These are phyloP conservation scores for Fusarium sp. DNA, from an alignment of 2,329 filamentous ascomycete genomes.

Conservation along the genomic window DNA sequence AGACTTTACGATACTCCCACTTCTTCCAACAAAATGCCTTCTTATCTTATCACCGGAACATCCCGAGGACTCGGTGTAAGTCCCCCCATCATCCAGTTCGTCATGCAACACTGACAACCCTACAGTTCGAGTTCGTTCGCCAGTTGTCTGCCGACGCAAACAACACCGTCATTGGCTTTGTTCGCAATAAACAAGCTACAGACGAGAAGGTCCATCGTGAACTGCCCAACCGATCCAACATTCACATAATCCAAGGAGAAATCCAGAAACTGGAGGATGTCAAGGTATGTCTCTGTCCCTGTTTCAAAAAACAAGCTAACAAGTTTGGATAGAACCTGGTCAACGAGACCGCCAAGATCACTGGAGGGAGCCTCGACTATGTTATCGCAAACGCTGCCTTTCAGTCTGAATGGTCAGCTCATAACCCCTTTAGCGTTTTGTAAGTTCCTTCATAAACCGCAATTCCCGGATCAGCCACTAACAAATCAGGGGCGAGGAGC, in stretches of 20 bases:
- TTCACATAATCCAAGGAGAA: constrained; percentile 31
- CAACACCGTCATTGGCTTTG: constrained; percentile 57
- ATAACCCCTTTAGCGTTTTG: constrained; percentile 22
- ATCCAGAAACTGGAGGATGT: constrained; percentile 3
- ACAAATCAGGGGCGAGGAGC: constrained; percentile 15
- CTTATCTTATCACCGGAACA: constrained; percentile 32
- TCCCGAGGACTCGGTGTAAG: constrained; percentile 36
- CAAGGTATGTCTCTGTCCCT: background rate
- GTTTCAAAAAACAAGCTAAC: rapidly evolving
- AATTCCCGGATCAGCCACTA: rapidly evolving
- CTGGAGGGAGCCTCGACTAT: constrained; percentile 58
- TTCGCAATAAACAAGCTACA: constrained; percentile 55
- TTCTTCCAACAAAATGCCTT: constrained; percentile 11
- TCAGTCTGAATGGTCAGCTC: constrained; percentile 44
- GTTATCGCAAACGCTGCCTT: constrained; percentile 63
- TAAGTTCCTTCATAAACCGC: background rate
- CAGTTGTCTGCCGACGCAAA: constrained; percentile 55
- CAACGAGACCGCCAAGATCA: constrained; percentile 47
- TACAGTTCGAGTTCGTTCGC: constrained; percentile 50
- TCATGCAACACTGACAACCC: rapidly evolving
- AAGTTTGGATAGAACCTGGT: constrained; percentile 14
- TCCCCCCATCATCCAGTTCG: rapidly evolving
- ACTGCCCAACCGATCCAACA: constrained; percentile 42
- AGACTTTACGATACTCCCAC: background rate
- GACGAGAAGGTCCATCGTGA: constrained; percentile 50